A percentile compares a stretch with the other conserved stretches of the same genome.
phyloP scores from a whole-genome alignment of 2,329 filamentous ascomycete genomes.

The Cercospora sp. region DNA sequence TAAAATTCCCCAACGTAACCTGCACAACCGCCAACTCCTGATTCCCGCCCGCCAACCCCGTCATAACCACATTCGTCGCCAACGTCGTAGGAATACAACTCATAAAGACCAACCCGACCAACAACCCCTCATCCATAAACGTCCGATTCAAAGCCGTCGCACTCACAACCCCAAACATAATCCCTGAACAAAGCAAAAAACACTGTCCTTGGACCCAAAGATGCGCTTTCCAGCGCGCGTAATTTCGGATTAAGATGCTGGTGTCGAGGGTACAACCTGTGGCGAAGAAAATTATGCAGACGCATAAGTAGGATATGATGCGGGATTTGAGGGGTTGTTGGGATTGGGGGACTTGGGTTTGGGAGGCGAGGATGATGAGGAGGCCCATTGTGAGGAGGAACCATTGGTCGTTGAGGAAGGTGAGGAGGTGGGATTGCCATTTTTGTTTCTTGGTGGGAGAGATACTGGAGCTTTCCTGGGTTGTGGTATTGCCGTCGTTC shows the following conservation, averaged over 20 bases:
- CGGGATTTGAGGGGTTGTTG: constrained; percentile 52
- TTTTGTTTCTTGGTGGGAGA: not conserved
- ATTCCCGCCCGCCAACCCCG: constrained; percentile 66
- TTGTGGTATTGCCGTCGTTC: not conserved
- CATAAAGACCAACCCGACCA: constrained; percentile 67
- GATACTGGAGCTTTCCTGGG: not conserved
- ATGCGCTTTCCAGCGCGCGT: constrained; percentile 67
- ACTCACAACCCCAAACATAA: constrained; percentile 59
- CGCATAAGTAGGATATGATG: constrained; percentile 64
- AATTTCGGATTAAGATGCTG: constrained; percentile 60
- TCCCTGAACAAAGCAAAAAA: constrained; percentile 64
- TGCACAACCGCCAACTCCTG: constrained; percentile 52
- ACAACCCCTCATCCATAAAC: constrained; percentile 62
- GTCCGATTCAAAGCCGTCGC: constrained; percentile 50
- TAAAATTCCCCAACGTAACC: constrained; percentile 68
- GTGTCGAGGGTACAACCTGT: constrained; percentile 69
- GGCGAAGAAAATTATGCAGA: constrained; percentile 69
- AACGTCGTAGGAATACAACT: constrained; percentile 72
- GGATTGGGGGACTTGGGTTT: constrained; percentile 57
- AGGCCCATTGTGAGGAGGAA: constrained; percentile 62
- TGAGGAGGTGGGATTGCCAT: constrained; percentile 6
- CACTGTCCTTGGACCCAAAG: constrained; percentile 66
- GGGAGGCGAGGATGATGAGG: constrained; percentile 55
- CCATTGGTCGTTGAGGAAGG: constrained; percentile 57
- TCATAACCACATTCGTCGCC: constrained; percentile 73